Percentiles rank a stretch among this genome's conserved stretches.
Evolutionary conservation across 257 asterid genomes (phyloP).

Genomic region (Eustoma russellianum): DNA sequence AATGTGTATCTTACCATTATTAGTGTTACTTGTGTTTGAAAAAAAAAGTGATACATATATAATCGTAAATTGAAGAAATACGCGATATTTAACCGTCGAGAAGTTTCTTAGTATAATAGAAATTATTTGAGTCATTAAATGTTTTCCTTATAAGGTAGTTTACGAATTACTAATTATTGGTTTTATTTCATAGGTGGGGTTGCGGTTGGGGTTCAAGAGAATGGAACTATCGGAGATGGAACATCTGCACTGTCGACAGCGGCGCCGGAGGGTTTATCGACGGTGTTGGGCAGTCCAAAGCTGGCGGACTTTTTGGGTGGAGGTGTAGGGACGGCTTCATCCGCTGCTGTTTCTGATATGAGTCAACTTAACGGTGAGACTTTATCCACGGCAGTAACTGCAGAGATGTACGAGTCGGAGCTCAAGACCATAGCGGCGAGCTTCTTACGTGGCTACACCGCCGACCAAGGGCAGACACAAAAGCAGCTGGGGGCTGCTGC

Average conservation of each 20-base stretch:
- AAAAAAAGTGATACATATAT: too few relatives aligned
- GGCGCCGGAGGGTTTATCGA: conserved; percentile 7
- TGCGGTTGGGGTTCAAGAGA: conserved; percentile 14
- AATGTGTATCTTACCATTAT: too few relatives aligned
- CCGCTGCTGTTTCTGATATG: conserved; percentile 1
- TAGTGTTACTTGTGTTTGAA: too few relatives aligned
- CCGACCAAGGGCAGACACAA: conserved; percentile 17
- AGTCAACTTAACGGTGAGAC: conserved; percentile 21
- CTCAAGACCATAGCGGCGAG: conserved; percentile 50
- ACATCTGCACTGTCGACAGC: not conserved
- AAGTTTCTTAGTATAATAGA: too few relatives aligned
- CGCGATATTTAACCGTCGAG: too few relatives aligned
- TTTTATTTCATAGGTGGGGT: conserved; percentile 8
- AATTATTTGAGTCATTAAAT: not conserved
- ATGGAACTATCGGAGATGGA: conserved; percentile 12
- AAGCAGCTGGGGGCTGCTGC: conserved; percentile 23
- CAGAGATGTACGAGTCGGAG: conserved; percentile 43
- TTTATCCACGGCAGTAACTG: conserved; percentile 1
- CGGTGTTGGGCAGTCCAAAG: conserved; percentile 29
- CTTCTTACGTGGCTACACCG: conserved; percentile 41
- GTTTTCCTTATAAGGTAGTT: not conserved
- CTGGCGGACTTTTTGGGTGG: conserved; percentile 69
- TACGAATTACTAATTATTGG: not conserved
- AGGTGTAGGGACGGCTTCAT: conserved; percentile 10
- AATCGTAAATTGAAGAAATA: too few relatives aligned